These are phyloP conservation scores for Paecilomyces dactylethromorphus DNA, from an alignment of 2,329 filamentous ascomycete species.

Conservation along the genomic window DNA sequence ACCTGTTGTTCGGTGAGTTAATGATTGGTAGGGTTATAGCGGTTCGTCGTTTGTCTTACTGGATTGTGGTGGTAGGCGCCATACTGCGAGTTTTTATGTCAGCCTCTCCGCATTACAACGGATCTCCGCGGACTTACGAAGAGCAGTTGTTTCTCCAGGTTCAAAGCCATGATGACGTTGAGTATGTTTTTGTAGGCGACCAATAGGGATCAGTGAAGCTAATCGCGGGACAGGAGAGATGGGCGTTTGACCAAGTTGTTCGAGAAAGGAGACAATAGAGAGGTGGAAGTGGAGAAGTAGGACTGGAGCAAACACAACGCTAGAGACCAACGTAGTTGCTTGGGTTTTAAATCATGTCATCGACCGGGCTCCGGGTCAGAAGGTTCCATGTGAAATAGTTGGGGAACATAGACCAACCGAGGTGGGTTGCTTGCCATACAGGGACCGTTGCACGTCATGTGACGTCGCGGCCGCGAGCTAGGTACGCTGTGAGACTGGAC, in stretches of 20 bases:
- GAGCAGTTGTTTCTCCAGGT: constrained; percentile 60
- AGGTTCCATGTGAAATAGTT: not conserved
- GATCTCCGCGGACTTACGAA: constrained; percentile 47
- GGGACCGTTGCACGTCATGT: not conserved
- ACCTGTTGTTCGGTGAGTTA: constrained; percentile 37
- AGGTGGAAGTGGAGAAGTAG: not conserved
- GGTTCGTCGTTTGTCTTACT: constrained; percentile 33
- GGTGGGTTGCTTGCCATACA: not conserved
- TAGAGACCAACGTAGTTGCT: not conserved
- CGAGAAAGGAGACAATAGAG: not conserved
- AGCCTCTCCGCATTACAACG: constrained; percentile 2
- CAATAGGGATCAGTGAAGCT: not conserved
- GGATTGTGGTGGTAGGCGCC: constrained; percentile 60
- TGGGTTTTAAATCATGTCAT: not conserved
- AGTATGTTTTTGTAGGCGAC: not conserved
- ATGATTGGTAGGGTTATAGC: constrained; percentile 12
- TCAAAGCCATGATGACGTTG: constrained; percentile 41
- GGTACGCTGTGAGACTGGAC: not conserved
- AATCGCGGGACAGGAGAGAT: not conserved
- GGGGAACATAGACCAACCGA: not conserved
- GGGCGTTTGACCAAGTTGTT: not conserved
- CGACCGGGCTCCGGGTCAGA: not conserved
- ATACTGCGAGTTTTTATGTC: constrained; percentile 42
- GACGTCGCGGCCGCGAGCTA: not conserved
- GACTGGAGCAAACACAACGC: not conserved